phyloP scores from a whole-genome alignment of 768 basidiomycete species.

The Lyophyllum semitale region DNA sequence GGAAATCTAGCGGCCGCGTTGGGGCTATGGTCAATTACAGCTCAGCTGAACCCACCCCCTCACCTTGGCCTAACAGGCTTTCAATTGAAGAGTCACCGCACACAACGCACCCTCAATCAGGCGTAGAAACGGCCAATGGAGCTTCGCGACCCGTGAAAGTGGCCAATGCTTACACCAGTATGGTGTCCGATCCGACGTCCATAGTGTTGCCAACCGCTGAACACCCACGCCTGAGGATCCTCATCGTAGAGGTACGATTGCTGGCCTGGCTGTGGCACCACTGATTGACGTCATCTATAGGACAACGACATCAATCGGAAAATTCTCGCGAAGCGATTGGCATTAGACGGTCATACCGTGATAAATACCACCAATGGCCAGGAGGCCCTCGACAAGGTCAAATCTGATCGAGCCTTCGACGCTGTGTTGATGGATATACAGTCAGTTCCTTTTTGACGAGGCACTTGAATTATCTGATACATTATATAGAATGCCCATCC shows the following conservation, averaged over 20 bases:
- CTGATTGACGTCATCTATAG: slow-evolving; percentile 27
- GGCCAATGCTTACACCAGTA: slow-evolving; percentile 32
- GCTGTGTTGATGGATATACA: slow-evolving; percentile 84
- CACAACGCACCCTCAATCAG: neutral
- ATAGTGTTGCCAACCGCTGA: neutral
- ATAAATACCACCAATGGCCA: slow-evolving; percentile 73
- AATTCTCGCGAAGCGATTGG: slow-evolving; percentile 69
- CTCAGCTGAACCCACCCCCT: slow-evolving; percentile 9
- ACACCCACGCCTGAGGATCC: slow-evolving; percentile 39
- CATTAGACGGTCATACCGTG: slow-evolving; percentile 65
- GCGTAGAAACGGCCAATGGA: slow-evolving; percentile 23
- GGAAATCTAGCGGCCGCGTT: slow-evolving; percentile 48
- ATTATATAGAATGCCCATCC: slow-evolving; percentile 68
- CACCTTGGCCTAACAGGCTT: neutral
- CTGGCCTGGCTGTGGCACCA: neutral
- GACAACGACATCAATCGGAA: slow-evolving; percentile 76
- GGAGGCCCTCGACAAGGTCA: slow-evolving; percentile 65
- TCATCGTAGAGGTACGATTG: slow-evolving; percentile 66
- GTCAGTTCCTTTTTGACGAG: slow-evolving; percentile 37
- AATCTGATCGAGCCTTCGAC: slow-evolving; percentile 64
- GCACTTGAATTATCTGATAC: neutral
- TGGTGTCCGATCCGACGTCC: neutral
- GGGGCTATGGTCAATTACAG: slow-evolving; percentile 46
- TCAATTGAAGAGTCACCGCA: neutral
- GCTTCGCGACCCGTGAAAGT: slow-evolving; percentile 33